Conservation (phyloP, 2,329 filamentous ascomycete genomes). For the Aspergillus awamori region DNA sequence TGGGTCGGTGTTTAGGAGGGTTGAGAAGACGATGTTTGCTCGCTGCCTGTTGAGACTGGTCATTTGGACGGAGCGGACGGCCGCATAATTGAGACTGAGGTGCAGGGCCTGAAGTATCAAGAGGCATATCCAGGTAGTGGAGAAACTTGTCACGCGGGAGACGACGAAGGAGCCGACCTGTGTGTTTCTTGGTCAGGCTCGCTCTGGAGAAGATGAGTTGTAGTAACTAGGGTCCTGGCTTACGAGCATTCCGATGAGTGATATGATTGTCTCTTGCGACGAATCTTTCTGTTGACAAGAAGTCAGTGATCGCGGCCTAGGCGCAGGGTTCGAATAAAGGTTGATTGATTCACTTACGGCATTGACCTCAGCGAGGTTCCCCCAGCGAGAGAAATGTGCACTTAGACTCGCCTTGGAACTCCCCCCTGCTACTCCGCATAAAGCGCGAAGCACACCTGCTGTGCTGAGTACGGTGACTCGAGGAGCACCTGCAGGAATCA, state of each 20-base stretch:
- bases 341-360: slow-evolving; percentile 54
- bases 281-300: slow-evolving; percentile 68
- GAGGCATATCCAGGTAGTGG: slow-evolving; percentile 74
- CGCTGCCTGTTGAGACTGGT: slow-evolving; percentile 82
- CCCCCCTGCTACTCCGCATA: slow-evolving; percentile 89
- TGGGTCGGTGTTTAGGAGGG: slow-evolving; percentile 49
- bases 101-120: slow-evolving; percentile 73
- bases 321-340: not conserved
- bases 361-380: slow-evolving; percentile 90
- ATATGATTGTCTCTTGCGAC: slow-evolving; percentile 92
- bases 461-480: slow-evolving; percentile 62
- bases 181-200: not conserved
- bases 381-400: slow-evolving; percentile 84
- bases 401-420: slow-evolving; percentile 89
- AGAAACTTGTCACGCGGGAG: slow-evolving; percentile 69
- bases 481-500: slow-evolving; percentile 60
- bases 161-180: slow-evolving; percentile 78
- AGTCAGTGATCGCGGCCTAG: slow-evolving; percentile 5
- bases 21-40: slow-evolving; percentile 73
- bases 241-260: slow-evolving; percentile 80
- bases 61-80: slow-evolving; percentile 83
- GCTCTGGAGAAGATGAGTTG: not conserved
- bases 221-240: slow-evolving; percentile 22
- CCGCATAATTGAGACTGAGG: slow-evolving; percentile 81
- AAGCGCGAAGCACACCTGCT: slow-evolving; percentile 63